A percentile compares a stretch with the other conserved stretches of the same genome.
These are phyloP conservation scores for Suillus brevipes DNA, from an alignment of 768 basidiomycete genomes.

Conservation along the genomic window DNA sequence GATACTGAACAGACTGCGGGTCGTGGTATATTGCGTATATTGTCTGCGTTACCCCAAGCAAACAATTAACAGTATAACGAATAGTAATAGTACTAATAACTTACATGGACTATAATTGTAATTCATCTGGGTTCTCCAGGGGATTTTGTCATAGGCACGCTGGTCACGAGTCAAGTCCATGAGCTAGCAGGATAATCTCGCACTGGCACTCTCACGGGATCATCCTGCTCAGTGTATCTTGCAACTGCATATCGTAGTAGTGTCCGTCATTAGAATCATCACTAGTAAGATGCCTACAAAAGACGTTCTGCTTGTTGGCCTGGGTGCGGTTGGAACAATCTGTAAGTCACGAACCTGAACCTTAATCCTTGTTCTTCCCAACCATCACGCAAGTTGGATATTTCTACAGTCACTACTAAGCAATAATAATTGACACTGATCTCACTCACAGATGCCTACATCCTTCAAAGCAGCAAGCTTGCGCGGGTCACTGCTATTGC, in stretches of 20 bases:
- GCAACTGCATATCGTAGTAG: neutral
- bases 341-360: constrained; percentile 41
- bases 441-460: constrained; percentile 46
- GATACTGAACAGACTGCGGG: neutral
- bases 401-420: neutral
- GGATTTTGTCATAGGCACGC: too few relatives aligned
- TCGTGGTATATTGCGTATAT: neutral
- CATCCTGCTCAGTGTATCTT: neutral
- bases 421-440: neutral
- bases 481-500: constrained; percentile 73
- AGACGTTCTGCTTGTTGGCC: constrained; percentile 61
- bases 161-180: neutral
- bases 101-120: neutral
- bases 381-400: neutral
- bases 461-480: constrained; percentile 37
- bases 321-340: constrained; percentile 65
- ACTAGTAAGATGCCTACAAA: constrained; percentile 22
- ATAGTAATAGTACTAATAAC: too few relatives aligned
- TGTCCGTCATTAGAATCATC: neutral
- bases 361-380: neutral
- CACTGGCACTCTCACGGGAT: too few relatives aligned
- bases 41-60: neutral
- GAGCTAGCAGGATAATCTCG: too few relatives aligned
- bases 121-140: neutral
- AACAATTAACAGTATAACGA: neutral